Evolutionary conservation across 768 basidiomycete species (phyloP), one percentile per base, ranked within the genome.

Genomic region (Phlegmacium glaucopus): DNA sequence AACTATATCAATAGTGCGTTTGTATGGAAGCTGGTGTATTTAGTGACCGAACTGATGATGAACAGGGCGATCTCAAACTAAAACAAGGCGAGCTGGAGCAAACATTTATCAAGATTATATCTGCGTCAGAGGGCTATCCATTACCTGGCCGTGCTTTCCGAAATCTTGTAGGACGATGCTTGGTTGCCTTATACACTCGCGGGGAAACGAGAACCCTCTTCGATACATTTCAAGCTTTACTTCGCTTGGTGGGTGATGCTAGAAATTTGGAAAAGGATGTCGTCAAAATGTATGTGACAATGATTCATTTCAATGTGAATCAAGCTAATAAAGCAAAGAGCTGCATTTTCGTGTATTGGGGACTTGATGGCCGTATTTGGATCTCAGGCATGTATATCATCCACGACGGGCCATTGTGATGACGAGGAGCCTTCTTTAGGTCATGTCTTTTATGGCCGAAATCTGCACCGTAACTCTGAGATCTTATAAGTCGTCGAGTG

Each of bases 401-500:
- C 39, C 34, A 34, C 39, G 13, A 25, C 13, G 39, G 44, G 36
- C 40, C 8, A 15, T 18, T 50, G 36, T 32, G 13, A 27, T n/a
- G 10, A 18, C 17, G 40, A 16, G 50, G 22, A n/a, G 4, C 13
- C 17, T 35, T 50, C 12, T 41, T 1, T 52, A 98, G 91, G 83
- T 94, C 62, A 95, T 97, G 94, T 96, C 94, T 0, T 87, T 94
- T 56, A 87, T 94, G 82, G 78, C 85, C 25, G 95, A 98, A 61
- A 87, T 94, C 28, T 70, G 80, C 15, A 69, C 74, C 1, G 71
- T 82, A 0, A 73, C 84, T 0, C 64, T 90, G 36, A 91, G 83
- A 62, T 79, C 85, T 0, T 76, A 79, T 55, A 87, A 79, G 51
- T 80, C 85, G 8, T 92, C 90, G 27, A 77, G 70, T 56, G 93